phyloP scores from a whole-genome alignment of 129 eudicot genomes.

The Escallonia herrerae region DNA sequence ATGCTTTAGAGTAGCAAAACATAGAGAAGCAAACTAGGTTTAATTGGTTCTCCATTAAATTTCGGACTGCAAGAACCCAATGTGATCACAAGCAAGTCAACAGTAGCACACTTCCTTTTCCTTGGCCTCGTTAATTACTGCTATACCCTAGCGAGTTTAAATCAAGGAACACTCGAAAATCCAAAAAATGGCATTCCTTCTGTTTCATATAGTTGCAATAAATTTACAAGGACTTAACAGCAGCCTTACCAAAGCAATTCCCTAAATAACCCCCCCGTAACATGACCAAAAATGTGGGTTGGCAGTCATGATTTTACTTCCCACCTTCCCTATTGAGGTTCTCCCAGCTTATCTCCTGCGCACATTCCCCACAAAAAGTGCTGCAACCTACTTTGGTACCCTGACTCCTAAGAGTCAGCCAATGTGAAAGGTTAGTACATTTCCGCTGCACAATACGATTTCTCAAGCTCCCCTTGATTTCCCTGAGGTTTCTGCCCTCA shows the following conservation, averaged over 20 bases:
- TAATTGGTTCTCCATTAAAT: too few species aligned
- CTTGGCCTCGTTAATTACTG: too few species aligned
- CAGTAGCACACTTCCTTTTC: too few species aligned
- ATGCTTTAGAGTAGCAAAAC: too few species aligned
- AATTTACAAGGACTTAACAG: neutral
- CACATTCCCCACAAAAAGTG: constrained; percentile 93
- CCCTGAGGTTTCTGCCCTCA: constrained; percentile 16
- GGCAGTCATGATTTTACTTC: neutral
- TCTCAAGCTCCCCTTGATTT: constrained; percentile 30
- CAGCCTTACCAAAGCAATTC: neutral
- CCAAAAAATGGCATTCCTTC: too few species aligned
- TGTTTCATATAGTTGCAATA: too few species aligned
- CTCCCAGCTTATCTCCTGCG: constrained; percentile 61
- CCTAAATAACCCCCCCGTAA: neutral
- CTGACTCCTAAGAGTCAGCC: constrained; percentile 67
- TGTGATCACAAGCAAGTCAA: too few species aligned
- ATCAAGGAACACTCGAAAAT: too few species aligned
- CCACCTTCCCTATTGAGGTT: constrained; percentile 23
- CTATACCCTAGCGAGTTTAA: too few species aligned
- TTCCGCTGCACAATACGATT: constrained; percentile 33
- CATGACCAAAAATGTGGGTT: neutral
- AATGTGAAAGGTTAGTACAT: constrained; percentile 70
- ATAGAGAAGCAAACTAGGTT: too few species aligned
- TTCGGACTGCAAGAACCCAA: too few species aligned
- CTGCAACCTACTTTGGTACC: constrained; percentile 66